Base-by-base conservation (phyloP, 805 yeast genomes). In the Saturnispora ahearnii region DNA sequence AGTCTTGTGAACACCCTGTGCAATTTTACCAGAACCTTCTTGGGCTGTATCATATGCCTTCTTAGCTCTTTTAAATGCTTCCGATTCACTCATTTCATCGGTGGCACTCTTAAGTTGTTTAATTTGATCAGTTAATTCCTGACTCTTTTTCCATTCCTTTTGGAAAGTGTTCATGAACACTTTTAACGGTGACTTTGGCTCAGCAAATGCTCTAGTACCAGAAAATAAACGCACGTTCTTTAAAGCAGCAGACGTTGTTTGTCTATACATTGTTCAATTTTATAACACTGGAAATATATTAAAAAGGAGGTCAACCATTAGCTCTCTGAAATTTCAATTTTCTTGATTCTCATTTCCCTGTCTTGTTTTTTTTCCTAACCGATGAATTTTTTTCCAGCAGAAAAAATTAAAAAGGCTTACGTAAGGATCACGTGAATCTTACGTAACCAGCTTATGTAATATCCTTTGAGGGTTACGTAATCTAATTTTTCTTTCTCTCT, bases 41-140 rank as follows among this genome's bases (percentile, higher is more conserved):
- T 86, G 93, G 3, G 98, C 96, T 49, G 73, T 77, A 50, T 85
- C 85, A 59, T 84, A 88, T 0, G 99, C 99, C 53, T 89, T 96
- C 62, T 85, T 84, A 32, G 99, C 99, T 60, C 77, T 80, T 65
- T 84, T 87, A 71, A 87, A 90, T 3, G 98, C 95, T 49, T 89
- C 96, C 45, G 93, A 83, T 59, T 93, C 98, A 31, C 96, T 87
- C 65, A 93, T 77, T 59, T 89, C 81, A 38, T 96, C 98, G 3
- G 97, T 87, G 57, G 95, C 98, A 68, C 90, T 96, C 64, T 88
- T 95, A 49, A 93, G 75, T 13, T 96, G 95, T 68, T 91, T 93
- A 63, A 93, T 88, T 60, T 89, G 88, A 50, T 87, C 89, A 62
- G 90, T 95, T 53, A 93, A 76, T 65, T 93, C 98, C 62, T 78